phyloP scores from a whole-genome alignment of 2,329 filamentous ascomycete species.

The Paraconiothyrium sp. region DNA sequence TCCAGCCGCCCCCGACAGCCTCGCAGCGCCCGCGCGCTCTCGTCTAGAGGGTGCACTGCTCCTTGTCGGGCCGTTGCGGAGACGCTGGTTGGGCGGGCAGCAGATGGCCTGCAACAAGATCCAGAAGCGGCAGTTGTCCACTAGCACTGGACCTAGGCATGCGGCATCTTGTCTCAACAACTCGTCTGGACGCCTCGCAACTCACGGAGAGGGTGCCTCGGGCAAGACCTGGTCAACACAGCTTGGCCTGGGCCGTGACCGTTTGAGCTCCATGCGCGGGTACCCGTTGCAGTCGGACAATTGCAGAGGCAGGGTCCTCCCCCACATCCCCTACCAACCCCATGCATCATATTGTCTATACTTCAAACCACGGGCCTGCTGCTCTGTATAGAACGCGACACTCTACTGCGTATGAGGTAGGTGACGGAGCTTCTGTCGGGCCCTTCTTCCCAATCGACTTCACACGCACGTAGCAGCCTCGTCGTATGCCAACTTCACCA shows the following conservation, averaged over 20 bases:
- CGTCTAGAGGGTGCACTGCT: too few relatives aligned
- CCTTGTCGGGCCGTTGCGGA: too few relatives aligned
- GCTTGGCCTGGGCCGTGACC: too few relatives aligned
- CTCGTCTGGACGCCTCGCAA: not conserved
- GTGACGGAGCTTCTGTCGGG: not conserved
- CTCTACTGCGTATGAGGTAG: too few relatives aligned
- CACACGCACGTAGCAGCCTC: not conserved
- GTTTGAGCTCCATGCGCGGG: too few relatives aligned
- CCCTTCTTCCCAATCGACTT: not conserved
- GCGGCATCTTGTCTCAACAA: not conserved
- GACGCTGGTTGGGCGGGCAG: not conserved
- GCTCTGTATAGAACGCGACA: not conserved
- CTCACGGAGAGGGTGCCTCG: too few relatives aligned
- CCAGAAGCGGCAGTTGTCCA: not conserved
- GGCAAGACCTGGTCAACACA: too few relatives aligned
- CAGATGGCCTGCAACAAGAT: not conserved
- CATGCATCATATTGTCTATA: not conserved
- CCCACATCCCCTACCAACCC: not conserved
- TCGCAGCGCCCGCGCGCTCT: too few relatives aligned
- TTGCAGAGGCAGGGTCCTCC: not conserved
- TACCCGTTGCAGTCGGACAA: not conserved
- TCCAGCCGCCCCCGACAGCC: too few relatives aligned
- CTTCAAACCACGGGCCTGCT: not conserved
- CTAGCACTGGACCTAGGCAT: too few relatives aligned
- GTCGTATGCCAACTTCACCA: not conserved